phyloP scores from a whole-genome alignment of 805 yeast genomes.

The Kluyveromyces aestuarii region DNA sequence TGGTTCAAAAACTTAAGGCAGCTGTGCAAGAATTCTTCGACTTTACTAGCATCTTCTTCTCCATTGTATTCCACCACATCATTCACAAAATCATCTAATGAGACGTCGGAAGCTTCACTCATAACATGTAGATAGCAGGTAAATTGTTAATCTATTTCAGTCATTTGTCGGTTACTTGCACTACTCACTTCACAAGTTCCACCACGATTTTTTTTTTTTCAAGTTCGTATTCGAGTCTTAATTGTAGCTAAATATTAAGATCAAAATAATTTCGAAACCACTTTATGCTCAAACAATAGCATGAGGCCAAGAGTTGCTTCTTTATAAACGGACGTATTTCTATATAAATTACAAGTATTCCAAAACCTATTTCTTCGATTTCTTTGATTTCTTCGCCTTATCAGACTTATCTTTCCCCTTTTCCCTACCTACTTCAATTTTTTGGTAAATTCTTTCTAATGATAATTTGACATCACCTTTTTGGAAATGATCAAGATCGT shows the following conservation, averaged over 20 bases:
- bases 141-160: neutral
- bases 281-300: no score
- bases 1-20: neutral
- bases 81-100: neutral
- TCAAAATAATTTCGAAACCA: no score
- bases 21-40: neutral
- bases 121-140: neutral
- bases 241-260: no score
- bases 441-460: conserved; percentile 49
- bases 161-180: neutral
- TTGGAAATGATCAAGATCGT: conserved; percentile 52
- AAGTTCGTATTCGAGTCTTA: no score
- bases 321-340: neutral
- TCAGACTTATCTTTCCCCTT: conserved; percentile 16
- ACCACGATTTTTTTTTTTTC: neutral
- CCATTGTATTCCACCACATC: neutral
- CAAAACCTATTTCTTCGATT: conserved; percentile 8
- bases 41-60: neutral
- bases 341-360: neutral
- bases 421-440: conserved; percentile 37
- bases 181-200: neutral
- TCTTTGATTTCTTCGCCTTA: conserved; percentile 16
- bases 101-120: neutral
- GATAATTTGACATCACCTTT: conserved; percentile 66
- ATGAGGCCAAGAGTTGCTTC: no score